Evolutionary conservation across 805 yeast genomes (phyloP).

Genomic region (Candida orba): DNA sequence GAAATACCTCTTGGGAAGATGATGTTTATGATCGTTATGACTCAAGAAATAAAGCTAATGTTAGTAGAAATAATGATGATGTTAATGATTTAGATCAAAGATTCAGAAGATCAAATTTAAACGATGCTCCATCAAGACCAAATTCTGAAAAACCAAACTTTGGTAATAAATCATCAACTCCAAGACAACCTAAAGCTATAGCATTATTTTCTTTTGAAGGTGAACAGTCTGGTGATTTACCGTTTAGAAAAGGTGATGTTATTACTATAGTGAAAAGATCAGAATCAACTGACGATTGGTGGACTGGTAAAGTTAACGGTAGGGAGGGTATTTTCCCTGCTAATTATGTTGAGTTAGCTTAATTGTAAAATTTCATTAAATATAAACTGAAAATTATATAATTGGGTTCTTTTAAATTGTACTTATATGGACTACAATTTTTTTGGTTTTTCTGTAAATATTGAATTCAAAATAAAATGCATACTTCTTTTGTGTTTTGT

Average conservation of each 20-base stretch:
- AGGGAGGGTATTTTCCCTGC: constrained; percentile 95
- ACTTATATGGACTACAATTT: too few species aligned
- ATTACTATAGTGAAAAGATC: constrained; percentile 81
- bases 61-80: constrained; percentile 7
- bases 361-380: too few species aligned
- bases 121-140: constrained; percentile 33
- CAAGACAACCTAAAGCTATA: constrained; percentile 66
- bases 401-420: too few species aligned
- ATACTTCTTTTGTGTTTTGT: too few species aligned
- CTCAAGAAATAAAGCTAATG: constrained; percentile 13
- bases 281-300: constrained; percentile 93
- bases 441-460: too few species aligned
- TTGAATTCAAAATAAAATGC: too few species aligned
- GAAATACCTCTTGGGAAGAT: constrained; percentile 73
- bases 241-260: constrained; percentile 91
- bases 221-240: constrained; percentile 87
- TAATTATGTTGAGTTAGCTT: constrained; percentile 77
- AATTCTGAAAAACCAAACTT: constrained; percentile 35
- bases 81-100: constrained; percentile 34
- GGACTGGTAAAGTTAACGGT: constrained; percentile 90
- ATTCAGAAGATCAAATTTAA: constrained; percentile 34
- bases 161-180: constrained; percentile 19
- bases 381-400: too few species aligned
- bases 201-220: constrained; percentile 88
- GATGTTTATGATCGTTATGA: constrained; percentile 62